Evolutionary conservation across 1,139 yeast genomes (phyloP), one percentile per base, ranked within the genome.

Genomic region (Hanseniaspora sp.): DNA sequence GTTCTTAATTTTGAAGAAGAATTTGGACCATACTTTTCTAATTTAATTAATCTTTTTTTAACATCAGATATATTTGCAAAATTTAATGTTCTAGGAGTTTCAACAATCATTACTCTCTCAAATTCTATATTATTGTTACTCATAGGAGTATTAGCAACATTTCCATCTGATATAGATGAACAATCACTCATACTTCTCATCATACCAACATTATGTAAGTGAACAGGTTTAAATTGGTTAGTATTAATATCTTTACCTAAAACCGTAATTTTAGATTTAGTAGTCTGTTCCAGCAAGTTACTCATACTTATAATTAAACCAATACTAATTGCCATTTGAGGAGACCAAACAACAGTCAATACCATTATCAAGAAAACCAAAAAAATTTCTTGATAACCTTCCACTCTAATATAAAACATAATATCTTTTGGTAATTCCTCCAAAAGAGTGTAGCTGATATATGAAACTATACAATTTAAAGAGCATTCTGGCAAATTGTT

Each of bases 41-140:
- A 75, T 55, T 97, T 71, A 56, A 80, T 76, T 54, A 92, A 72
- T 33, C 97, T 72, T 48, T 83, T 74, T 57, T 85, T 80, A 60
- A 92, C 72, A 64, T 90, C 96, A 57, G 83, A 86, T 17, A 95
- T 79, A 64, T 92, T 92, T 41, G 96, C 88, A 67, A 92, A 92
- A 1, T 95, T 87, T 56, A 92, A 71, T 1, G 97, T 96, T 64
- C 92, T 97, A 0, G 97, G 95, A 41, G 92, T 80, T 61, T 83
- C 86, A 37, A 90, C 84, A 47, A 90, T 83, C 52, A 92, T 72
- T 62, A 95, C 86, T 0, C 95, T 95, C 63, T 86, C 92, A 47
- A 86, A 74, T 59, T 86, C 90, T 63, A 86, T 92, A 35, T 83
- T 67, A 39, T 60, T 43, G 23, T 47, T 53, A 17, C 28, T 12